Percentiles rank a stretch among this genome's conserved stretches.
These are phyloP conservation scores for Pichia sp. DNA, from an alignment of 1,139 yeast genomes.

Conservation along the genomic window DNA sequence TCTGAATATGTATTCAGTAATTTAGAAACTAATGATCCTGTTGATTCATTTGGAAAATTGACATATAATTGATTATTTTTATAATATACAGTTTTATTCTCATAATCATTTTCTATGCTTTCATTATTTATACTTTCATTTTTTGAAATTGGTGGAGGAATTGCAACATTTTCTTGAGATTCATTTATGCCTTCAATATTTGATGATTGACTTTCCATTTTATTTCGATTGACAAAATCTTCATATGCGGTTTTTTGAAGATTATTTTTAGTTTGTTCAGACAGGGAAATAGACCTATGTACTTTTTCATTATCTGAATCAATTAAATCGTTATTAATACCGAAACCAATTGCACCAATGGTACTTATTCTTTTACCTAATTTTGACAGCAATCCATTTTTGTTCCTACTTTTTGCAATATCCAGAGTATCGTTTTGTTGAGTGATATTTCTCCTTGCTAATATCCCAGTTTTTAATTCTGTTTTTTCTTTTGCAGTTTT, in stretches of 20 bases:
- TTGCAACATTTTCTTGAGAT: too few relatives aligned
- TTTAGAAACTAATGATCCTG: constrained; percentile 5
- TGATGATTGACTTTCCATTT: too few relatives aligned
- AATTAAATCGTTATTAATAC: too few relatives aligned
- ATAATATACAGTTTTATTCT: not conserved
- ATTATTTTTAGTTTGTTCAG: too few relatives aligned
- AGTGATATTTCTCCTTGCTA: too few relatives aligned
- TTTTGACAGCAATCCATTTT: not conserved
- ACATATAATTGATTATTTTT: constrained; percentile 4
- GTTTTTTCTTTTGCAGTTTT: not conserved
- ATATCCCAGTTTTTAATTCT: too few relatives aligned
- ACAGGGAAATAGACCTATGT: constrained; percentile 5
- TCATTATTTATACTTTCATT: not conserved
- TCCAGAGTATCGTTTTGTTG: too few relatives aligned
- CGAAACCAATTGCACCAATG: constrained; percentile 4
- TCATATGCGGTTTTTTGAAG: too few relatives aligned
- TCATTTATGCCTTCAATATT: too few relatives aligned
- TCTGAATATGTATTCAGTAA: constrained; percentile 7
- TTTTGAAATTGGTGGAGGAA: not conserved
- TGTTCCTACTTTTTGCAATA: not conserved
- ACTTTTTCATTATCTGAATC: too few relatives aligned
- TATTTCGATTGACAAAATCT: too few relatives aligned
- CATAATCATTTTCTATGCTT: not conserved
- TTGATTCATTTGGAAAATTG: constrained; percentile 9
- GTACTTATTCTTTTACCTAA: constrained; percentile 10